Percentiles rank a stretch among this genome's conserved stretches.
Evolutionary conservation across 1,139 yeast species (phyloP).

Genomic region (Candida anutae): DNA sequence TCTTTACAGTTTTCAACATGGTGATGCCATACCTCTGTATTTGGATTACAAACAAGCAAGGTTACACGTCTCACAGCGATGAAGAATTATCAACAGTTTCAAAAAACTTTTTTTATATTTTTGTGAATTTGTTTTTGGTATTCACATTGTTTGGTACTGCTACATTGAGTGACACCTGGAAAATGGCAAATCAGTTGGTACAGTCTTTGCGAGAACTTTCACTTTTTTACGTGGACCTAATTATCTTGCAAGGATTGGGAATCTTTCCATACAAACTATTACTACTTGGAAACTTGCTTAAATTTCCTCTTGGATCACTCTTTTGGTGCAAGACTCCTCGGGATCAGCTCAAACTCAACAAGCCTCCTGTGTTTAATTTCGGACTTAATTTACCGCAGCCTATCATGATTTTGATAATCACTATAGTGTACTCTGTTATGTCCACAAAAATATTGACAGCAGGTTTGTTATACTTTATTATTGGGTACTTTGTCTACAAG

Average conservation of each 20-base stretch:
- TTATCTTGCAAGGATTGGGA: conserved; percentile 68
- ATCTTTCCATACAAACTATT: conserved; percentile 67
- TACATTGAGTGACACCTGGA: conserved; percentile 66
- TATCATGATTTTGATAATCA: conserved; percentile 63
- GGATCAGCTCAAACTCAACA: conserved; percentile 59
- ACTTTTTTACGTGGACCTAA: conserved; percentile 66
- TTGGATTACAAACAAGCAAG: conserved; percentile 60
- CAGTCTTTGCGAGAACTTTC: conserved; percentile 62
- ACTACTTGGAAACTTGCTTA: conserved; percentile 37
- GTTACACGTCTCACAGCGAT: conserved; percentile 67
- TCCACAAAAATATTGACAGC: conserved; percentile 69
- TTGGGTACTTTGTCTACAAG: conserved; percentile 75
- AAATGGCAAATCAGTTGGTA: conserved; percentile 67
- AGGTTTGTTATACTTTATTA: conserved; percentile 63
- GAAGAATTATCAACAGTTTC: conserved; percentile 68
- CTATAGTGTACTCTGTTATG: conserved; percentile 69
- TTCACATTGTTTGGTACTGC: conserved; percentile 79
- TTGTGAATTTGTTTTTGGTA: conserved; percentile 69
- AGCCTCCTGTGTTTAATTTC: conserved; percentile 74
- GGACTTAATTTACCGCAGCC: conserved; percentile 82
- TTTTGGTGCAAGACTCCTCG: conserved; percentile 45
- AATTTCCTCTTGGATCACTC: conserved; percentile 10
- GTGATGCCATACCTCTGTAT: conserved; percentile 64
- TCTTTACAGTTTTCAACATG: conserved; percentile 62
- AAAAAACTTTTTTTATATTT: conserved; percentile 70